Evolutionary conservation across 805 yeast genomes (phyloP).

Genomic region (Barnettozyma vustinii): DNA sequence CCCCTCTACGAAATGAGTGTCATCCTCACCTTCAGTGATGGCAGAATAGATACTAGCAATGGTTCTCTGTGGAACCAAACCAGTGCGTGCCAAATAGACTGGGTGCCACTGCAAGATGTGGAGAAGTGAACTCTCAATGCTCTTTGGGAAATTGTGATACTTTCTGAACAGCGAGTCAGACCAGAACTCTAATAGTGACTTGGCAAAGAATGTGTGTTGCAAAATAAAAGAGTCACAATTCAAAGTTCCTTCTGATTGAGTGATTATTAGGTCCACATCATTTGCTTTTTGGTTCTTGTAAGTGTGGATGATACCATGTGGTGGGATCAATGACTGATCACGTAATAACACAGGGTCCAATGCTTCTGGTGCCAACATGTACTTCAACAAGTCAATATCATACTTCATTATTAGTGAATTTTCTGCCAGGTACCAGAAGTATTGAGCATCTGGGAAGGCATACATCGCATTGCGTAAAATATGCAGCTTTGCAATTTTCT

Average conservation of each 20-base stretch:
- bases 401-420: constrained; percentile 72
- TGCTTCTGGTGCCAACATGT: constrained; percentile 54
- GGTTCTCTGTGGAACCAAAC: constrained; percentile 61
- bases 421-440: constrained; percentile 84
- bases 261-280: constrained; percentile 53
- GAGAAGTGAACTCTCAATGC: constrained; percentile 66
- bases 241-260: constrained; percentile 62
- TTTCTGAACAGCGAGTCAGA: constrained; percentile 63
- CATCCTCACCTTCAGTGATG: constrained; percentile 36
- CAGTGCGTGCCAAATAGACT: constrained; percentile 61
- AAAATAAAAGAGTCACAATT: constrained; percentile 70
- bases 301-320: constrained; percentile 62
- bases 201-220: constrained; percentile 58
- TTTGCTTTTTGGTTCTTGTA: constrained; percentile 53
- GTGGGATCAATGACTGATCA: constrained; percentile 70
- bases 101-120: constrained; percentile 97
- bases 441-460: constrained; percentile 87
- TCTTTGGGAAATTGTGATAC: constrained; percentile 51
- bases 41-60: constrained; percentile 44
- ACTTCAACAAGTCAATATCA: constrained; percentile 51
- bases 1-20: constrained; percentile 49
- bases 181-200: constrained; percentile 75
- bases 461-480: constrained; percentile 82
- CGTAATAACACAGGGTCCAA: constrained; percentile 59
- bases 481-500: constrained; percentile 59